Evolutionary conservation across 1,284 basidiomycete species (phyloP).

Genomic region (Microbotryum intermedium): DNA sequence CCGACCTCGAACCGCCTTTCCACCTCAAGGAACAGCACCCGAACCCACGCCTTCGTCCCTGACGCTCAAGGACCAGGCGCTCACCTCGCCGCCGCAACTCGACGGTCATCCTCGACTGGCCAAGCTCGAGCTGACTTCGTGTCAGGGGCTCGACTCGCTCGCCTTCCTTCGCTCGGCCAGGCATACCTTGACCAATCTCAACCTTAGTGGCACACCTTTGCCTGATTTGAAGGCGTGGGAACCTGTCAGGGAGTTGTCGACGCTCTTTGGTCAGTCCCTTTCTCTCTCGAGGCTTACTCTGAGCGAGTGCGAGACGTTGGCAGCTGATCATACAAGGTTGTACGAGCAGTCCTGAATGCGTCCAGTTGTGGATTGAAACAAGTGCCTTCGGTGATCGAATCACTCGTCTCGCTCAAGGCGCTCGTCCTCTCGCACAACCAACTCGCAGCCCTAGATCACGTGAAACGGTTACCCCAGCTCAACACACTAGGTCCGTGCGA

Average conservation of each 20-base stretch:
- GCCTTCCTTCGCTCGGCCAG: slow-evolving; percentile 11
- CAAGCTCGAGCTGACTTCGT: slow-evolving; percentile 19
- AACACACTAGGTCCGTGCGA: slow-evolving; percentile 19
- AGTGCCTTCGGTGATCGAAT: slow-evolving; percentile 14
- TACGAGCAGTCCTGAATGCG: slow-evolving; percentile 22
- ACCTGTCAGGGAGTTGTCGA: slow-evolving; percentile 15
- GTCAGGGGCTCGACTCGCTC: slow-evolving; percentile 14
- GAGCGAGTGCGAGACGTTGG: neutral
- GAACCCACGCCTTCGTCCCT: no score
- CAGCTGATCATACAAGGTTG: neutral
- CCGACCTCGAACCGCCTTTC: no score
- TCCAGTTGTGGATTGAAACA: slow-evolving; percentile 20
- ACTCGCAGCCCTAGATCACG: slow-evolving; percentile 17
- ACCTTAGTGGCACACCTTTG: slow-evolving; percentile 23
- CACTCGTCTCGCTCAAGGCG: slow-evolving; percentile 25
- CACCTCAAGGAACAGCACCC: no score
- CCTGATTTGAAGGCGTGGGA: slow-evolving; percentile 11
- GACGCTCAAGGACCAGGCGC: neutral
- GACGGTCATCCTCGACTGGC: slow-evolving; percentile 1
- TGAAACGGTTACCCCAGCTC: slow-evolving; percentile 16
- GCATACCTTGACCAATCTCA: slow-evolving; percentile 19
- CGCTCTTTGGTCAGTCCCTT: slow-evolving; percentile 15
- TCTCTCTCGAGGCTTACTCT: neutral
- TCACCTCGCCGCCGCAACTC: slow-evolving; percentile 5
- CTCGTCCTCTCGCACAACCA: slow-evolving; percentile 29